phyloP scores from a whole-genome alignment of 768 basidiomycete species.

The Mycena belliarum region DNA sequence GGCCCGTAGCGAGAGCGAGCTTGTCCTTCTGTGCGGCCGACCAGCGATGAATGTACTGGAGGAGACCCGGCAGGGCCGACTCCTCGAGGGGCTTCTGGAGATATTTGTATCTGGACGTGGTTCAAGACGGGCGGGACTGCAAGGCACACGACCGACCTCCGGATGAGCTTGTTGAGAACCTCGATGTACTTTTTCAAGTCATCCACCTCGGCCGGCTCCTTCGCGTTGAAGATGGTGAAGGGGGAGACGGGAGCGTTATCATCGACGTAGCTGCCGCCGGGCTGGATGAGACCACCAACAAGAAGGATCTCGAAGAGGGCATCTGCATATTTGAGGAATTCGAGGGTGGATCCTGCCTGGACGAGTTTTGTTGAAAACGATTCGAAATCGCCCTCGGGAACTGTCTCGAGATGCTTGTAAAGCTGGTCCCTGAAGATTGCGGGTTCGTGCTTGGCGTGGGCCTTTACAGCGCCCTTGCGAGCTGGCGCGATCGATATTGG shows the following conservation, averaged over 20 bases:
- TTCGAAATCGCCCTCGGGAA: conserved; percentile 80
- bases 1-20: conserved; percentile 77
- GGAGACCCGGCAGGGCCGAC: conserved; percentile 73
- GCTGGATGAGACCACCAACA: conserved; percentile 94
- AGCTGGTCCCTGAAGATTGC: conserved; percentile 90
- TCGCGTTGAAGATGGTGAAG: conserved; percentile 84
- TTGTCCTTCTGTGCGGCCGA: conserved; percentile 74
- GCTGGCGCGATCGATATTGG: too few species aligned
- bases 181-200: conserved; percentile 94
- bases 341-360: conserved; percentile 90
- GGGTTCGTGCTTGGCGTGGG: conserved; percentile 92
- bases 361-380: conserved; percentile 80
- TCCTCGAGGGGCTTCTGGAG: conserved; percentile 96
- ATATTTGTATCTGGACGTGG: conserved; percentile 85
- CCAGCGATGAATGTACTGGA: conserved; percentile 93
- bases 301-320: conserved; percentile 94
- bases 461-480: conserved; percentile 90
- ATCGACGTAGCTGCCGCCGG: conserved; percentile 90
- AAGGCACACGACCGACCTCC: conserved; percentile 57
- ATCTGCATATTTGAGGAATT: conserved; percentile 96
- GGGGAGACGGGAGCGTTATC: conserved; percentile 84
- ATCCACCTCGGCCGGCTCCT: conserved; percentile 74
- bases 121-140: conserved; percentile 4
- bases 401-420: conserved; percentile 86
- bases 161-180: conserved; percentile 93